Evolutionary conservation across 352 stramenopile genomes (phyloP), one percentile per base, ranked within the genome.

Genomic region (Saprolegnia parasitica): DNA sequence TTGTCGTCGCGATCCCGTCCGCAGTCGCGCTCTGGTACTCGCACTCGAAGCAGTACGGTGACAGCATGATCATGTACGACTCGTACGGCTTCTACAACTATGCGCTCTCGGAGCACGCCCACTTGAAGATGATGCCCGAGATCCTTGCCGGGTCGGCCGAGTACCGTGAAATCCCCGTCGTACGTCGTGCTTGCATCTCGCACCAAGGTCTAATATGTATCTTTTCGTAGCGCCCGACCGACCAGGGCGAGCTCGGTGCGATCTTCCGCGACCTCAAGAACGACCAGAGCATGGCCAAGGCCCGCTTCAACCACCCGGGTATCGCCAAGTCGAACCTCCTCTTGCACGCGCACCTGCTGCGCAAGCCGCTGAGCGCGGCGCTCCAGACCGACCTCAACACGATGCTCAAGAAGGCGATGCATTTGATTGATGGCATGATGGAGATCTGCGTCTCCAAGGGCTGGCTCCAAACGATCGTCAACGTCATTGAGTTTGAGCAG

Each of bases 21-120:
- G 92, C 85, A 63, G 96, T 99, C 0, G 97, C 90, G 70, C 81
- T 93, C 5, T 99, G 97, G 84, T 98, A 98, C 81, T 94, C 90
- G 73, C 87, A 97, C 78, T 98, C 91, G 73, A 99, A 99, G 81
- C 96, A 98, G 74, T 99, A 98, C 76, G 97, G 97, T 35, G 97
- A 99, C 83, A 98, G 97, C 75, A 98, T 99, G 85, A 97, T 99
- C 78, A 98, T 99, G 95, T 99, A 99, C 83, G 96, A 99, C 80
- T 98, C 97, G 64, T 99, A 99, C 78, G 93, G 92, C 39, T 98
- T 98, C 80, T 99, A 97, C 83, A 98, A 99, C 81, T 95, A 98
- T 71, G 88, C 96, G 52, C 90, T 99, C 72, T 97, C 90, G 70
- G 93, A 98, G 75, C 81, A 98, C 77, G 96, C 93, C 52, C 81